Evolutionary conservation across 257 asterid species (phyloP), one percentile per base, ranked within the genome.

Genomic region (Agastache rugosa): DNA sequence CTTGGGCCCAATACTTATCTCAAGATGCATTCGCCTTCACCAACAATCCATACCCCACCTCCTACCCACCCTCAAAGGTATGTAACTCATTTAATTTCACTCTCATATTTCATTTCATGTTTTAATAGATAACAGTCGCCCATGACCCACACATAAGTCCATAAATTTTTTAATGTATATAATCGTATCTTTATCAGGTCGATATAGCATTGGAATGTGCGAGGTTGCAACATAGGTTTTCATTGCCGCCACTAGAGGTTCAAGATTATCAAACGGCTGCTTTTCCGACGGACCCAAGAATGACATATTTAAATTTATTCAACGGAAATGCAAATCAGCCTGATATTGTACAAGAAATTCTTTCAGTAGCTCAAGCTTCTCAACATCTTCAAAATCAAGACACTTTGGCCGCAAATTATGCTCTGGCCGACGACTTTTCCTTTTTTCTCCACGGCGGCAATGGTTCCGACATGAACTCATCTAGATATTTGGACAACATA

Each of bases 161-260:
- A 31, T 31, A 5, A 29, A 8, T 8, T 39, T 8, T 37, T 39
- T 8, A 8, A 8, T 8, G n/a, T 1, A 50, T 17, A 8, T 19
- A n/a, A 9, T 60, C 1, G 23, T 15, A 14, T 16, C 23, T 1
- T 60, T 73, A 64, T 51, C 74, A 95, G 99, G 99, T 88, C 54
- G 96, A 89, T 78, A 73, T 91, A 79, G 96, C 96, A 42, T 29
- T 95, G 79, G 96, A 95, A 72, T 92, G 98, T 80, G 97, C 98
- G 29, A 85, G 98, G 81, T 65, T 95, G 80, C 96, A 95, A 39
- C 89, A 92, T 72, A 79, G 96, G 68, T 89, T 88, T 51, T 50
- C 91, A 5, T 66, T 90, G 67, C 97, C 98, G 3, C 96, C 88
- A 16, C 72, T 92, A 69, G 96, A 92, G 78, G 90, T 88, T 59